Evolutionary conservation across 805 yeast genomes (phyloP), one percentile per base, ranked within the genome.

Genomic region (Clavispora fructus): DNA sequence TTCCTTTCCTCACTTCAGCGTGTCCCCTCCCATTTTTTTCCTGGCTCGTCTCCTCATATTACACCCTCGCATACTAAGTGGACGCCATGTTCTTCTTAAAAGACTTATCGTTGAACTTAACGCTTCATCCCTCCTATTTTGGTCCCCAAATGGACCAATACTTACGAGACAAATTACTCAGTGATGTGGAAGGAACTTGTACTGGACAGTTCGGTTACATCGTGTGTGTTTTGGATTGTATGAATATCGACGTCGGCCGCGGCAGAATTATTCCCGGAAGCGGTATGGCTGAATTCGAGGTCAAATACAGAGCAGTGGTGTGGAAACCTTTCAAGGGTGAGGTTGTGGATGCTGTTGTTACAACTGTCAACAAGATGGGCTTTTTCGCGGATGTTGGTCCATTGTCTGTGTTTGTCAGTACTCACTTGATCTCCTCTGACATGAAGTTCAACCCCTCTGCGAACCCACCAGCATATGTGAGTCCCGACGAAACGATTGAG

Each of bases 261-360:
- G 99, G 99, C 16, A 75, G 87, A 56, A 87, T 94, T 52, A 78
- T 94, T 39, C 96, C 98, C 3, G 84, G 91, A 23, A 82, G 84
- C 47, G 99, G 99, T 2, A 83, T 90, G 59, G 98, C 99, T 0
- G 97, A 90, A 67, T 94, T 94, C 60, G 95, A 89, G 57, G 98
- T 94, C 44, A 88, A 89, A 66, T 94, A 94, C 65, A 75, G 96
- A 56, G 99, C 99, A 0, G 91, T 94, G 43, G 97, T 94, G 30
- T 94, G 97, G 95, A 87, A 92, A 61, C 99, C 99, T 5, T 94
- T 94, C 71, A 94, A 94, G 69, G 99, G 98, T 31, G 99, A 94
- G 68, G 99, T 94, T 7, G 98, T 94, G 25, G 99, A 94, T 66
- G 99, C 95, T 6, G 83, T 92, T 23, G 98, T 94, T 13, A 87